These are phyloP conservation scores for Centella asiatica DNA, from an alignment of 129 eudicot species.

Conservation along the genomic window DNA sequence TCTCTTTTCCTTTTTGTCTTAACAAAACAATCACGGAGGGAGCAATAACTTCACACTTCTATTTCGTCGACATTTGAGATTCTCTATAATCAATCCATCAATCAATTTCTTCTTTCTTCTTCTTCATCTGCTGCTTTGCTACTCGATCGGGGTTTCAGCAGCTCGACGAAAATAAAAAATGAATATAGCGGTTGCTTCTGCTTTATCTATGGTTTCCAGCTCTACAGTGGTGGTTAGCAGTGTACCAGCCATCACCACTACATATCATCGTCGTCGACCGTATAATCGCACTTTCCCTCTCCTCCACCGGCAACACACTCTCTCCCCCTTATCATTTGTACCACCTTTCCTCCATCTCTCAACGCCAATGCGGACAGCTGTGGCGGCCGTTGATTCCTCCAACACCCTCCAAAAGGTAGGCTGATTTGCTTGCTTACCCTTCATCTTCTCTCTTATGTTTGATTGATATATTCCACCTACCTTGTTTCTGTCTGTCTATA, in stretches of 20 bases:
- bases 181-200: slow-evolving; percentile 1
- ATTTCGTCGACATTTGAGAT: too few relatives aligned
- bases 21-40: too few relatives aligned
- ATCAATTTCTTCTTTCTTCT: neutral
- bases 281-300: slow-evolving; percentile 17
- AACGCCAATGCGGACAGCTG: slow-evolving; percentile 40
- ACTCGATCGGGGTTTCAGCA: too few relatives aligned
- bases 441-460: neutral
- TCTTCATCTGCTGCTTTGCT: neutral
- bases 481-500: too few relatives aligned
- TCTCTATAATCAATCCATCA: too few relatives aligned
- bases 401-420: slow-evolving; percentile 48
- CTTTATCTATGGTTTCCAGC: neutral
- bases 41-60: too few relatives aligned
- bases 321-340: slow-evolving; percentile 16
- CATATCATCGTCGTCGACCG: slow-evolving; percentile 1
- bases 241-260: neutral
- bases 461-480: too few relatives aligned
- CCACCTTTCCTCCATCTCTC: slow-evolving; percentile 10
- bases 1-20: too few relatives aligned
- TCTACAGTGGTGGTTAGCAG: neutral
- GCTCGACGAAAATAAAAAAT: neutral
- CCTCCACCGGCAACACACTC: slow-evolving; percentile 25
- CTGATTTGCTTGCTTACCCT: neutral
- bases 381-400: slow-evolving; percentile 56